phyloP scores from a whole-genome alignment of 768 basidiomycete genomes.

The Boletus sp. region DNA sequence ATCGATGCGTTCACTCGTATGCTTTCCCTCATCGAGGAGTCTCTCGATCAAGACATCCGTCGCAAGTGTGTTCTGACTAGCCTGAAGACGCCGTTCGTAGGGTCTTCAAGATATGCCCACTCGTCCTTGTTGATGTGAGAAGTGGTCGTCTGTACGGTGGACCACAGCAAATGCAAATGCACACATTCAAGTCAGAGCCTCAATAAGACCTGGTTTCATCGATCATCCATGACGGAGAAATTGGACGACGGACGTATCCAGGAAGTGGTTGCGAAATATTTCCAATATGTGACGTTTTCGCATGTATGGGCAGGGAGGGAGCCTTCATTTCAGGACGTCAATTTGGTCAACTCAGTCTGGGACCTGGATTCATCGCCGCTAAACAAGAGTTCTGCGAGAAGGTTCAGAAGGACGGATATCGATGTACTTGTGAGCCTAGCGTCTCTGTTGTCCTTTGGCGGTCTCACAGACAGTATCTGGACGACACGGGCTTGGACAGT shows the following conservation, averaged over 20 bases:
- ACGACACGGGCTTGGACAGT: constrained; percentile 16
- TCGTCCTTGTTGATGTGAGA: neutral
- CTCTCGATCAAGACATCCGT: neutral
- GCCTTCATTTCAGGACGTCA: constrained; percentile 7
- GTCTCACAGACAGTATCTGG: constrained; percentile 1
- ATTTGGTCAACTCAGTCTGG: constrained; percentile 1
- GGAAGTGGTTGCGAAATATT: neutral
- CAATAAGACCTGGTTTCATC: constrained; percentile 8
- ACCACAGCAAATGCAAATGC: neutral
- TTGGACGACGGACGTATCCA: constrained; percentile 3
- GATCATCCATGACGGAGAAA: constrained; percentile 5
- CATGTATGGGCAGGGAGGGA: neutral
- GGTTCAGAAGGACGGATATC: constrained; percentile 2
- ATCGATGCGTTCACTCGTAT: neutral
- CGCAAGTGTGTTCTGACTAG: neutral
- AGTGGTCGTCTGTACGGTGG: neutral
- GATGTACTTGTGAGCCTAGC: constrained; percentile 1
- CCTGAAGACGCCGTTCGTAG: neutral
- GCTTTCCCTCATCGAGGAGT: neutral
- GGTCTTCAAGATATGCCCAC: neutral
- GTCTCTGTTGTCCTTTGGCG: neutral
- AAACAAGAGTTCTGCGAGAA: constrained; percentile 8
- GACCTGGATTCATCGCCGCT: neutral
- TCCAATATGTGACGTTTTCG: neutral
- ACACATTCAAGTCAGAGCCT: neutral